These are phyloP conservation scores for Hymenoscyphus scutula DNA, from an alignment of 2,329 filamentous ascomycete genomes.

Conservation along the genomic window DNA sequence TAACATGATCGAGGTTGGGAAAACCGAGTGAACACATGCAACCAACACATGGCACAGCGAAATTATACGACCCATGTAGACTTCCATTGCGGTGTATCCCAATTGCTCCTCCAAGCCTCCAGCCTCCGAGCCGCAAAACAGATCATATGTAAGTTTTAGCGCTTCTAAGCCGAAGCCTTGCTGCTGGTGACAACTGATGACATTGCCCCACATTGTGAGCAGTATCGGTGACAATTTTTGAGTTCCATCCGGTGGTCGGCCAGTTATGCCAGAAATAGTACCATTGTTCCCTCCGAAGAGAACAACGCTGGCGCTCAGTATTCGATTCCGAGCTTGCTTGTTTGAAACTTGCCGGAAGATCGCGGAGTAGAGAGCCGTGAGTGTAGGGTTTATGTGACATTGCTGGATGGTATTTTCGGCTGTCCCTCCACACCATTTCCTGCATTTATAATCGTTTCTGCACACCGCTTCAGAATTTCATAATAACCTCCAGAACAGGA, in stretches of 20 bases:
- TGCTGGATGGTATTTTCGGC: neutral
- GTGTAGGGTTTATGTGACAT: neutral
- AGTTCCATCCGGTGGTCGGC: neutral
- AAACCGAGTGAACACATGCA: neutral
- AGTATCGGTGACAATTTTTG: slow-evolving; percentile 1
- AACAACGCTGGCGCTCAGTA: neutral
- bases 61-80: neutral
- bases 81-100: neutral
- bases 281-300: neutral
- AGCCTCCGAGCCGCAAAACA: slow-evolving; percentile 1
- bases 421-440: slow-evolving; percentile 3
- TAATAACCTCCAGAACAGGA: neutral
- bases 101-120: too few species aligned
- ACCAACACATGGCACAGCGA: neutral
- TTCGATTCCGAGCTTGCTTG: neutral
- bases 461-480: neutral
- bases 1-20: neutral
- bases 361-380: neutral
- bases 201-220: neutral
- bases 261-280: neutral
- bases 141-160: neutral
- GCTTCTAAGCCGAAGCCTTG: neutral
- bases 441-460: too few species aligned
- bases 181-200: neutral
- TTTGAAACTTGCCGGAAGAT: neutral